Evolutionary conservation across 805 yeast genomes (phyloP), one percentile per base, ranked within the genome.

Genomic region (Kodamaea sagamina): DNA sequence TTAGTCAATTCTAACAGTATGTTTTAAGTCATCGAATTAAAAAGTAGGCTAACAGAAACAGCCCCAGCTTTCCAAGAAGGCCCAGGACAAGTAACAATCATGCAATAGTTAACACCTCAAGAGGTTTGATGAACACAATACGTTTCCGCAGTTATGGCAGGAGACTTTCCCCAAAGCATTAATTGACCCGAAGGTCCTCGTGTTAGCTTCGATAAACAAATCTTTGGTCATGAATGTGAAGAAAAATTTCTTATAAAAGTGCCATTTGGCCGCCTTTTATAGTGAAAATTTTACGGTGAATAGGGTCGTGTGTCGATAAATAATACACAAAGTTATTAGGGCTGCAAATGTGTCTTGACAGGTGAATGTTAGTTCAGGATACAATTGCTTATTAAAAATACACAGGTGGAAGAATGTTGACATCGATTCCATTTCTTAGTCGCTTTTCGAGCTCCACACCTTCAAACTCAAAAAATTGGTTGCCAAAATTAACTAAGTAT

Each of bases 111-210:
- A 27, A 39, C 40, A 27, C 36, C 42, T 50, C 52, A 54, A 63
- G 51, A 55, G 63, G 51, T 54, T 54, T 44, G 56, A 53, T 55
- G 56, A 54, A 49, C 49, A 55, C 69, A 63, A 56, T 62, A 55
- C 75, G 75, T 82, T 82, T 81, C 89, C 89, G 84, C 80, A 70
- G 67, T 62, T 42, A 62, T 66, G 86, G 86, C 86, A 79, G 89
- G 89, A 83, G 89, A 83, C 89, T 83, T 83, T 83, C 89, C 89
- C 89, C 88, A 77, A 82, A 81, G 85, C 85, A 62, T 62, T 51
- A 46, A 41, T 48, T 54, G 55, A 43, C 15, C 36, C 42, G 34
- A 36, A 40, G 43, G 48, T 69, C 80, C 75, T 73, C 79, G 50
- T 72, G 87, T 63, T 64, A 65, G 82, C 87, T 82, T 82, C 82